phyloP scores from a whole-genome alignment of 768 basidiomycete genomes.

The Cystofilobasidium bisporidii region DNA sequence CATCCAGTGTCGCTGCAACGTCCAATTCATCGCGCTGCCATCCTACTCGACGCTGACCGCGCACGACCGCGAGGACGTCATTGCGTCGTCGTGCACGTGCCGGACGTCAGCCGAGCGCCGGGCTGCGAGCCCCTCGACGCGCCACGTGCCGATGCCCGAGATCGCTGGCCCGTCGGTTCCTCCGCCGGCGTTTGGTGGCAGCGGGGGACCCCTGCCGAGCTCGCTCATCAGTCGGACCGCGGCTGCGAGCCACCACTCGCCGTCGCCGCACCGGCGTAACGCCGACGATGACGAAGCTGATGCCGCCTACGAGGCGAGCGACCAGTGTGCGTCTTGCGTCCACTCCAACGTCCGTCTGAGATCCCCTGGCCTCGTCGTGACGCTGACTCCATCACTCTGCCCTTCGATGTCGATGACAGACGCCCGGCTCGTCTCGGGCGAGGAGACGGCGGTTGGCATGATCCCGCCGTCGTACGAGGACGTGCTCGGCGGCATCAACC shows the following conservation, averaged over 20 bases:
- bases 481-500: constrained; percentile 28
- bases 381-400: constrained; percentile 33
- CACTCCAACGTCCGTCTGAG: not conserved
- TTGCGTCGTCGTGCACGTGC: constrained; percentile 37
- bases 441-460: constrained; percentile 71
- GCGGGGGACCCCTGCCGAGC: not conserved
- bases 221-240: not conserved
- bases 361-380: constrained; percentile 28
- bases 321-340: constrained; percentile 10
- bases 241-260: constrained; percentile 20
- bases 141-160: not conserved
- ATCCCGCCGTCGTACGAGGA: constrained; percentile 65
- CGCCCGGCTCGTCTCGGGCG: constrained; percentile 71
- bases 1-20: constrained; percentile 65
- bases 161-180: not conserved
- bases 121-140: not conserved
- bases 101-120: constrained; percentile 39
- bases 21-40: constrained; percentile 69
- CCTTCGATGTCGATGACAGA: constrained; percentile 46
- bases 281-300: constrained; percentile 19
- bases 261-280: constrained; percentile 19
- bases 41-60: constrained; percentile 47
- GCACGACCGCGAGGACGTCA: constrained; percentile 13
- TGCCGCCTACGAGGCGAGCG: constrained; percentile 12
- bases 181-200: not conserved